These are phyloP conservation scores for Graphilbum ipis-grandicollis DNA, from an alignment of 2,329 filamentous ascomycete species.

Conservation along the genomic window DNA sequence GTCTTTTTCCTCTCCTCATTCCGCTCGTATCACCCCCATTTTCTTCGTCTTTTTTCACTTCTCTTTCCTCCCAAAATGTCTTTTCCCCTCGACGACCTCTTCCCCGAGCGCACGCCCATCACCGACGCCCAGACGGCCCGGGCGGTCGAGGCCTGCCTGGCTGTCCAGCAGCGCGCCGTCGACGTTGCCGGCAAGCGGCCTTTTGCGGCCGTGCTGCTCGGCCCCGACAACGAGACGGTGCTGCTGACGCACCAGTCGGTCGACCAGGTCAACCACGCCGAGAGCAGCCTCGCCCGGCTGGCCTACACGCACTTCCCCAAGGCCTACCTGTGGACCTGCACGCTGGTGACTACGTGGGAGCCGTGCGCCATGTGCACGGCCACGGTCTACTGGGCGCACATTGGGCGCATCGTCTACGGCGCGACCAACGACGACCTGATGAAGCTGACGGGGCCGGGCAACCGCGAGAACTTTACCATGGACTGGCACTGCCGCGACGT, in stretches of 20 bases:
- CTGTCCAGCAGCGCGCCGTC: conserved; percentile 21
- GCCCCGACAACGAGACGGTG: conserved; percentile 29
- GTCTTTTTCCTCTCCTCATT: too few relatives aligned
- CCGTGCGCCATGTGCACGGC: conserved; percentile 34
- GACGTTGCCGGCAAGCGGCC: conserved; percentile 26
- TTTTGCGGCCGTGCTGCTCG: conserved; percentile 27
- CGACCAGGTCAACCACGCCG: conserved; percentile 34
- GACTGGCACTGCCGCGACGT: conserved; percentile 23
- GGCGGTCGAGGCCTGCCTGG: background rate
- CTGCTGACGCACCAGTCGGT: conserved; percentile 30
- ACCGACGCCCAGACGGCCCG: background rate
- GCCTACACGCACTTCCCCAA: conserved; percentile 29
- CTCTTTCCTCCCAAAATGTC: too few relatives aligned
- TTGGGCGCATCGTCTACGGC: conserved; percentile 32
- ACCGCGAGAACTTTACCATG: conserved; percentile 34
- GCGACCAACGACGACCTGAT: conserved; percentile 28
- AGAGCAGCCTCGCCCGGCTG: conserved; percentile 29
- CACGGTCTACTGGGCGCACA: conserved; percentile 27
- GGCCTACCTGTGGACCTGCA: conserved; percentile 29
- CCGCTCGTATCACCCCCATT: background rate
- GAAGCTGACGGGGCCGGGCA: conserved; percentile 25
- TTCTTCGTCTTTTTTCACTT: background rate
- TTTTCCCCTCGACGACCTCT: conserved; percentile 2
- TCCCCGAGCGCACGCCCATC: conserved; percentile 1
- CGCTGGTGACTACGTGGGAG: conserved; percentile 35